phyloP scores from a whole-genome alignment of 2,329 filamentous ascomycete species.

The Pestalotiopsis fici region DNA sequence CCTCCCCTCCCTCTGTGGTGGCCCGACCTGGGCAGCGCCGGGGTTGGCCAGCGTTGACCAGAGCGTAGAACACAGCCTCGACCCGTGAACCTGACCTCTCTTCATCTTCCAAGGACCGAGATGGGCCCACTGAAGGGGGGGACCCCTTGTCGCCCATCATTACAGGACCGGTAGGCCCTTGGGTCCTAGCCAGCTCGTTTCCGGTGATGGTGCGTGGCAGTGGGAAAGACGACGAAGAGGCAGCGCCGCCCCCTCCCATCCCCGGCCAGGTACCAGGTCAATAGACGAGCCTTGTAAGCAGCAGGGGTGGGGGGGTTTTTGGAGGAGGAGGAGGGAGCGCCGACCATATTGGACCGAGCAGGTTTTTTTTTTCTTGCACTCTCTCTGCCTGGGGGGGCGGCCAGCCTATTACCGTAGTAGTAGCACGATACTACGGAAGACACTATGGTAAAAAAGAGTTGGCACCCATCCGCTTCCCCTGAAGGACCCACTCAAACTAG shows the following conservation, averaged over 20 bases:
- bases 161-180: conserved; percentile 3
- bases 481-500: conserved; percentile 15
- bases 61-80: conserved; percentile 6
- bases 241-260: background rate
- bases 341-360: background rate
- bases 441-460: background rate
- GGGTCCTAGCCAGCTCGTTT: background rate
- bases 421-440: background rate
- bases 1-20: background rate
- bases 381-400: background rate
- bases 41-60: background rate
- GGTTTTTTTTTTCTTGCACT: background rate
- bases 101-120: conserved; percentile 8
- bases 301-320: background rate
- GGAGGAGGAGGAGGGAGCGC: background rate
- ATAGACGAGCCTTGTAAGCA: background rate
- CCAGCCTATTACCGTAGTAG: background rate
- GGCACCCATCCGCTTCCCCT: conserved; percentile 19
- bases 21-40: background rate
- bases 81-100: background rate
- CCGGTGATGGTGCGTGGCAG: background rate
- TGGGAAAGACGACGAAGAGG: background rate
- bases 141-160: conserved; percentile 5
- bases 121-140: background rate
- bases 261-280: background rate